These are phyloP conservation scores for Erythrophleum fordii DNA, from an alignment of 306 rosid species.

Conservation along the genomic window DNA sequence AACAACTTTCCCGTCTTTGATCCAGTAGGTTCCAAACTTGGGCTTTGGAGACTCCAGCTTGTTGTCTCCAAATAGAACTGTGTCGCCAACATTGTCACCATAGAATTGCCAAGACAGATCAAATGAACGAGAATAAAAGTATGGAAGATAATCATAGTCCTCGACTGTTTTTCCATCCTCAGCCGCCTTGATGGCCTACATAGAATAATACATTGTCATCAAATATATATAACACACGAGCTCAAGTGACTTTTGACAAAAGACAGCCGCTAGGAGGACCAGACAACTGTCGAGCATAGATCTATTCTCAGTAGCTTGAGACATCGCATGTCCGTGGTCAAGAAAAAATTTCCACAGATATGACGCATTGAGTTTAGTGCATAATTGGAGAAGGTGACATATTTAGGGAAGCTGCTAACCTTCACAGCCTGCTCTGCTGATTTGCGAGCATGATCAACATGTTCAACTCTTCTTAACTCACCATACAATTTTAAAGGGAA, in stretches of 20 bases:
- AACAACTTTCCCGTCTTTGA: constrained; percentile 81
- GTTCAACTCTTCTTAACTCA: constrained; percentile 93
- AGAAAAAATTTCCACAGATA: neutral
- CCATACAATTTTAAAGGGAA: constrained; percentile 86
- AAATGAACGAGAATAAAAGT: constrained; percentile 89
- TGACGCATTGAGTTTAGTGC: constrained; percentile 12
- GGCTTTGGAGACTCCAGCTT: constrained; percentile 66
- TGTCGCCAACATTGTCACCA: constrained; percentile 92
- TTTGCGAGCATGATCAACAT: constrained; percentile 94
- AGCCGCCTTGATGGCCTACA: constrained; percentile 81
- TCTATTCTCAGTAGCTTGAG: constrained; percentile 9
- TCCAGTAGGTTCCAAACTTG: constrained; percentile 93
- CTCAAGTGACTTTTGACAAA: neutral
- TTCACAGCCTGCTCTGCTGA: constrained; percentile 99
- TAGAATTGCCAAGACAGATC: constrained; percentile 94
- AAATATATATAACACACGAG: neutral
- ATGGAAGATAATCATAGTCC: constrained; percentile 96
- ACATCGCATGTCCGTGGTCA: constrained; percentile 7
- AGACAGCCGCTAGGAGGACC: neutral
- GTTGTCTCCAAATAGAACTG: constrained; percentile 87
- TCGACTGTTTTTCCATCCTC: constrained; percentile 72
- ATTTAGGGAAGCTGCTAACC: constrained; percentile 51
- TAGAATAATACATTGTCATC: constrained; percentile 26
- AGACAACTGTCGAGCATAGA: constrained; percentile 9
- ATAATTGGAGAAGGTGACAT: constrained; percentile 17